These are phyloP conservation scores for Termitomyces sp. DNA, from an alignment of 768 basidiomycete genomes.

Conservation along the genomic window DNA sequence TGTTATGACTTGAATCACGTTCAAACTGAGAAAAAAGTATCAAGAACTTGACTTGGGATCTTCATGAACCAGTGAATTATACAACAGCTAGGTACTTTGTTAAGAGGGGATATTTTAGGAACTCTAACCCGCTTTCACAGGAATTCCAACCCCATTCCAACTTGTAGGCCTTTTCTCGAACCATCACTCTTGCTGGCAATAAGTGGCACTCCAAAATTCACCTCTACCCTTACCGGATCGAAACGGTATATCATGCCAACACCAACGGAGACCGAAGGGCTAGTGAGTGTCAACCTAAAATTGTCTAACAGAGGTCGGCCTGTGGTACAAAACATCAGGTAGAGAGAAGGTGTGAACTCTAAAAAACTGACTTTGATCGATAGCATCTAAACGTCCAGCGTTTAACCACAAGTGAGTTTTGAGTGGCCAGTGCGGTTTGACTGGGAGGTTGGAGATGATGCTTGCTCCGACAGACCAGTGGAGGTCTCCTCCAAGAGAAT, in stretches of 20 bases:
- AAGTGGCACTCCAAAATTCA: slow-evolving; percentile 84
- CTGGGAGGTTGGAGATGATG: slow-evolving; percentile 67
- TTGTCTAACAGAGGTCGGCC: slow-evolving; percentile 33
- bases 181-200: slow-evolving; percentile 64
- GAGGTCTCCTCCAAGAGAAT: slow-evolving; percentile 79
- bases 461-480: slow-evolving; percentile 77
- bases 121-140: not conserved
- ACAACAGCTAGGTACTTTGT: not conserved
- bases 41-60: not conserved
- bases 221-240: slow-evolving; percentile 79
- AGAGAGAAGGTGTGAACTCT: not conserved
- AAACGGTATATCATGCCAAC: slow-evolving; percentile 80
- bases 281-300: slow-evolving; percentile 32
- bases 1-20: not conserved
- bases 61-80: not conserved
- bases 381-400: slow-evolving; percentile 63
- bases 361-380: slow-evolving; percentile 46
- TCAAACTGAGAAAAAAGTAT: too few relatives aligned
- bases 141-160: slow-evolving; percentile 79
- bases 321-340: slow-evolving; percentile 12
- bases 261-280: slow-evolving; percentile 75
- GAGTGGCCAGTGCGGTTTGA: slow-evolving; percentile 76
- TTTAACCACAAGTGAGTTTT: slow-evolving; percentile 81
- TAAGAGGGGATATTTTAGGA: not conserved
- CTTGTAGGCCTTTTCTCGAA: slow-evolving; percentile 63